Base-by-base conservation (phyloP, 768 basidiomycete genomes). In the Pisolithus tinctorius region DNA sequence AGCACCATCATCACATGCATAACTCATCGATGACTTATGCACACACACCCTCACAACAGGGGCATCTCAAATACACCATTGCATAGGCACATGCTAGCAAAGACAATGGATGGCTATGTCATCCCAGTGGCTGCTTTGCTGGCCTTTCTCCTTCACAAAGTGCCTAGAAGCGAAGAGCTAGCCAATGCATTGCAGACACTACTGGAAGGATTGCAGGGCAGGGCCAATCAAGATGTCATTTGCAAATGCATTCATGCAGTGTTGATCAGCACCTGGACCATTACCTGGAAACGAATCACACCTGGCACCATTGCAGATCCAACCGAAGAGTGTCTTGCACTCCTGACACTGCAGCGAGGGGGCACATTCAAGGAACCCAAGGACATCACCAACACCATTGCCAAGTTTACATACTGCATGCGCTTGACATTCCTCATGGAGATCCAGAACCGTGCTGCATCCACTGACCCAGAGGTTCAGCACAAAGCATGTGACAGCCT, bases 401-500 rank as follows among this genome's bases (percentile, higher is more conserved):
- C 45, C 44, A 46, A 49, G 43, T 27, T 54, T 2, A 34, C 45
- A 30, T 54, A 50, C 25, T 54, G 49, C 45, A 54, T 54, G 14
- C 27, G 44, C 3, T 29, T 54, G 4, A 26, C 20, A 1, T 54
- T 29, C 39, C 20, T 54, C 2, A 45, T 17, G 27, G 29, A 54
- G n/a, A 40, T 47, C 14, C 26, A 50, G 17, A 7, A 25, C 2
- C 17, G 17, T 10, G 20, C 20, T 30, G 31, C n/a, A 34, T 45
- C 48, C 29, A 14, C 11, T 6, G 10, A 40, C 36, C 6, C 25
- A 27, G 27, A 16, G 10, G 8, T 4, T 16, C 9, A 37, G 7
- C 6, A 16, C 13, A 14, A 16, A 16, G 38, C 7, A 16, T 39
- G 38, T n/a, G 38, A 39, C 8, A n/a, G 16, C 17, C 38, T 39